Conservation (phyloP, 371 early-diverging fungal genomes). For the Racocetra persica region DNA sequence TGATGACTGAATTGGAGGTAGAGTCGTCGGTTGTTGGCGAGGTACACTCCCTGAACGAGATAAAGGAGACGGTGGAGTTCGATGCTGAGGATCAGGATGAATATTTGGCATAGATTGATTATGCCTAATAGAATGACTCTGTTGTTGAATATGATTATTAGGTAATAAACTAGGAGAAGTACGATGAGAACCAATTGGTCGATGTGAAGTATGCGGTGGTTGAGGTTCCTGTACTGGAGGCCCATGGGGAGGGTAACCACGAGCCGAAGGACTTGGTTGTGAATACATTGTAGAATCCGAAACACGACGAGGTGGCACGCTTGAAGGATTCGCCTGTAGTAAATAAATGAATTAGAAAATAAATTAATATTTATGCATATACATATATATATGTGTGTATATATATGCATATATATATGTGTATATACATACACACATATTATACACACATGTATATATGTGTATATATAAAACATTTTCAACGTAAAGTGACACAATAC, state of each 20-base stretch:
- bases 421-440: background rate
- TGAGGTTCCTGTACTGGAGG: conserved; percentile 24
- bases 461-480: background rate
- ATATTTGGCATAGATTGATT: background rate
- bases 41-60: conserved; percentile 12
- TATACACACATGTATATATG: background rate
- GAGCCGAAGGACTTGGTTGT: background rate
- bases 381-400: background rate
- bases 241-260: conserved; percentile 2
- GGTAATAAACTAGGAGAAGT: background rate
- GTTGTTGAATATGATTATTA: background rate
- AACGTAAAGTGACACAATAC: background rate
- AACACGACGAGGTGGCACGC: conserved; percentile 10
- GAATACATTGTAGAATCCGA: conserved; percentile 18
- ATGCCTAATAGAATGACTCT: background rate
- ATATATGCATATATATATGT: too few species aligned
- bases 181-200: background rate
- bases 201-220: background rate
- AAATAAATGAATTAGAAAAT: background rate
- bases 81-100: background rate
- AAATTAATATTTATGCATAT: background rate
- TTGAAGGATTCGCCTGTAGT: background rate
- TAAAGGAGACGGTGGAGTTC: background rate
- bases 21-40: background rate
- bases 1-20: conserved; percentile 27